These are phyloP conservation scores for Skeletonema marinoi DNA, from an alignment of 108 stramenopile genomes.

Conservation along the genomic window DNA sequence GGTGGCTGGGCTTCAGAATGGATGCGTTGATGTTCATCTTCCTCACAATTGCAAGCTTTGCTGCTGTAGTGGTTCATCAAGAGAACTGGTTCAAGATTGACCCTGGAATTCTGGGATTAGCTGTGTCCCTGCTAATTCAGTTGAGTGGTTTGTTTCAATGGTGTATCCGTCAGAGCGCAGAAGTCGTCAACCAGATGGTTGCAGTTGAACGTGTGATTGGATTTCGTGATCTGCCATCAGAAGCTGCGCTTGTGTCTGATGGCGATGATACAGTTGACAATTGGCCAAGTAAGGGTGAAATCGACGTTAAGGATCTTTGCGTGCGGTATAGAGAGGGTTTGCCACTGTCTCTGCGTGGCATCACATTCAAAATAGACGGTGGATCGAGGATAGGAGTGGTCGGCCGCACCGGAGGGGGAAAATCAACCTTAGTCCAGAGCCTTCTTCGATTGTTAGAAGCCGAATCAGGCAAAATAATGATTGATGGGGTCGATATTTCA, in stretches of 20 bases:
- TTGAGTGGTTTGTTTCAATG: slow-evolving; percentile 75
- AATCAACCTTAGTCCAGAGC: slow-evolving; percentile 72
- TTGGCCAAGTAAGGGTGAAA: slow-evolving; percentile 80
- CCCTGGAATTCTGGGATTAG: slow-evolving; percentile 81
- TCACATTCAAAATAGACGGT: slow-evolving; percentile 65
- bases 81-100: slow-evolving; percentile 67
- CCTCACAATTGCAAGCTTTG: slow-evolving; percentile 66
- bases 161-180: slow-evolving; percentile 82
- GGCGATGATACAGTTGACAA: slow-evolving; percentile 49
- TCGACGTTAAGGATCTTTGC: slow-evolving; percentile 63
- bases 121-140: slow-evolving; percentile 72
- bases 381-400: slow-evolving; percentile 82
- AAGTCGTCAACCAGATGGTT: slow-evolving; percentile 94
- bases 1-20: slow-evolving; percentile 95
- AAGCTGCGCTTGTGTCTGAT: slow-evolving; percentile 64
- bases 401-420: slow-evolving; percentile 73
- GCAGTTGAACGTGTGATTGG: slow-evolving; percentile 82
- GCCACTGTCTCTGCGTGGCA: slow-evolving; percentile 71
- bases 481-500: slow-evolving; percentile 88
- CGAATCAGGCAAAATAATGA: slow-evolving; percentile 71
- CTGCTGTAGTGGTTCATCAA: slow-evolving; percentile 74
- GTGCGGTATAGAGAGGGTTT: slow-evolving; percentile 79
- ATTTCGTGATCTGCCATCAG: slow-evolving; percentile 70
- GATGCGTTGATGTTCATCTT: slow-evolving; percentile 79
- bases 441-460: slow-evolving; percentile 86